These are phyloP conservation scores for Penicillium sp. DNA, from an alignment of 2,329 filamentous ascomycete species.

Conservation along the genomic window DNA sequence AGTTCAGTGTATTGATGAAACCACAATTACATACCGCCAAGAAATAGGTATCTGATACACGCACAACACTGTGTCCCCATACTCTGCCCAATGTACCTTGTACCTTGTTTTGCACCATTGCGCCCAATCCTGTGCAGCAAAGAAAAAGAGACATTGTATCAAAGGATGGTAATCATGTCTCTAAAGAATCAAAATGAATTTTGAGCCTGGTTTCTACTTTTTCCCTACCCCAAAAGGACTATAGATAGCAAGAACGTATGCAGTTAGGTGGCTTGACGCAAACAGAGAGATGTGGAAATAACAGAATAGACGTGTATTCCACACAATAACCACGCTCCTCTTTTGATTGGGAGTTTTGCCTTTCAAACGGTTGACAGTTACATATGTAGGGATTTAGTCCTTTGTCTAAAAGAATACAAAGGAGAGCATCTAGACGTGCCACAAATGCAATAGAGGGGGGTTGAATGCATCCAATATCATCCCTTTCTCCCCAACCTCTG, in stretches of 20 bases:
- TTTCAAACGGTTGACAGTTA: conserved; percentile 17
- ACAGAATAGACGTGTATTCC: conserved; percentile 13
- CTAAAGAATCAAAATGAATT: neutral
- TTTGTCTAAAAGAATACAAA: conserved; percentile 3
- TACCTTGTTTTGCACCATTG: conserved; percentile 1
- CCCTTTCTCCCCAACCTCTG: conserved; percentile 13
- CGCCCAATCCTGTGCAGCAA: neutral
- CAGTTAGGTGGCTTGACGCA: conserved; percentile 17
- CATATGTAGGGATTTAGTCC: conserved; percentile 9
- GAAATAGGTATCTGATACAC: conserved; percentile 17
- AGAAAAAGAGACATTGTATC: neutral
- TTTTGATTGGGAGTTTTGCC: conserved; percentile 21
- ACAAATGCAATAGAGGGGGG: conserved; percentile 2
- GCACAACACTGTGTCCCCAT: conserved; percentile 15
- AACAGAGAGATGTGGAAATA: conserved; percentile 18
- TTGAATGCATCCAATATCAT: conserved; percentile 12
- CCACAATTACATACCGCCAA: conserved; percentile 12
- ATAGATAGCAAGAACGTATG: conserved; percentile 10
- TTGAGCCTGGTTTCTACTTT: neutral
- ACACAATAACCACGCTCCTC: conserved; percentile 12
- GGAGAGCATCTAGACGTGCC: conserved; percentile 1
- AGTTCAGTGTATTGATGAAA: conserved; percentile 10
- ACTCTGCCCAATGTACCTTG: conserved; percentile 9
- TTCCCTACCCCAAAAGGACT: neutral
- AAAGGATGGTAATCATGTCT: neutral